phyloP scores from a whole-genome alignment of 345 rosid species.

The Psidium guajava region DNA sequence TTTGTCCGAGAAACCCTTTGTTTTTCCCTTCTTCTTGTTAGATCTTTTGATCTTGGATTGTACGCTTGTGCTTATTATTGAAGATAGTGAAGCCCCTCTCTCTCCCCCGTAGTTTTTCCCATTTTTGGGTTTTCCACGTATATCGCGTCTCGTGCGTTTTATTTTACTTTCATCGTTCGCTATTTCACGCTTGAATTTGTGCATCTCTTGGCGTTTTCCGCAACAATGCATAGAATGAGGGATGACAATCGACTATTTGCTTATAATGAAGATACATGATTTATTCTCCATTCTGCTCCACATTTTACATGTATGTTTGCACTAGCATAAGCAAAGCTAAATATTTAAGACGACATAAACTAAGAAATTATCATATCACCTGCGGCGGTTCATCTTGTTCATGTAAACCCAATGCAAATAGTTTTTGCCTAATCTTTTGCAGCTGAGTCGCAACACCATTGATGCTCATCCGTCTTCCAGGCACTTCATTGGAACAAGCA shows the following conservation, averaged over 20 bases:
- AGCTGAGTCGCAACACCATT: neutral
- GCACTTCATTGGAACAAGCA: neutral
- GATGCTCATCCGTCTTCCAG: neutral
- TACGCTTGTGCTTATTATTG: too few species aligned
- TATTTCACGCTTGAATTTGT: too few species aligned
- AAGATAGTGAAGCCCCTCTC: too few species aligned
- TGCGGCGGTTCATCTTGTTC: neutral
- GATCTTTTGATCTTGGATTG: too few species aligned
- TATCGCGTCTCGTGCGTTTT: too few species aligned
- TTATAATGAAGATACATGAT: neutral
- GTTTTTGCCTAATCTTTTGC: neutral
- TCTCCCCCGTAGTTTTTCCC: too few species aligned
- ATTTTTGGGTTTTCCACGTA: too few species aligned
- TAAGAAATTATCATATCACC: neutral
- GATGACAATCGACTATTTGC: neutral
- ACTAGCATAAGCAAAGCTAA: neutral
- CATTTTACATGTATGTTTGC: neutral
- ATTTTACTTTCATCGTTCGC: too few species aligned
- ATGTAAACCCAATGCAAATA: neutral
- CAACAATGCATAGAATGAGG: neutral
- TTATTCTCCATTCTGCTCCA: neutral
- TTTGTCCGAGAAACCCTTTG: too few species aligned
- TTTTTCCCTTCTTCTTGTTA: too few species aligned
- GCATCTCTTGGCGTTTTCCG: too few species aligned
- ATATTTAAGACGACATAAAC: neutral